Conservation (phyloP, 2,329 filamentous ascomycete species). For the Trichocomaceae sp. region DNA sequence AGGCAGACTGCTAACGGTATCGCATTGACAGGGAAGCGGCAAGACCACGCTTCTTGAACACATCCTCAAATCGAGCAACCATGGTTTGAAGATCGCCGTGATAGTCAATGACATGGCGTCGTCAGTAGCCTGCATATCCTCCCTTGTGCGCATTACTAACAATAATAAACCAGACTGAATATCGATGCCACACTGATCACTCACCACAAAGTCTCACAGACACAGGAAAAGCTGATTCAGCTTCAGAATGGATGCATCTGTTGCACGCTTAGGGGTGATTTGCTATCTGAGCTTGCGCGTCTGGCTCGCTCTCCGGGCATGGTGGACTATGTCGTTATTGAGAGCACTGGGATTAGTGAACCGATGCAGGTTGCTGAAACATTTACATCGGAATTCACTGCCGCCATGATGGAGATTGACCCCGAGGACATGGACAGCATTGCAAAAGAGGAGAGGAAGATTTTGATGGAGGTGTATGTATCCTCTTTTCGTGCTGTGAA, state of each 20-base stretch:
- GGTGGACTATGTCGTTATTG: constrained; percentile 66
- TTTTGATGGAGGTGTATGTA: constrained; percentile 44
- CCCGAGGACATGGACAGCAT: constrained; percentile 39
- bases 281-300: constrained; percentile 62
- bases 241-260: constrained; percentile 71
- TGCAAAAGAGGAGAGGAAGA: constrained; percentile 33
- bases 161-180: constrained; percentile 45
- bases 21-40: constrained; percentile 52
- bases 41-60: constrained; percentile 66
- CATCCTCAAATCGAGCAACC: constrained; percentile 57
- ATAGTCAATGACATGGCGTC: constrained; percentile 68
- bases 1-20: neutral
- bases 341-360: constrained; percentile 66
- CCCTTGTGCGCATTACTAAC: neutral
- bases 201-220: constrained; percentile 51
- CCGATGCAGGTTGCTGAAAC: constrained; percentile 69
- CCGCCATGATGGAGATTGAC: constrained; percentile 43
- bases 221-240: constrained; percentile 59
- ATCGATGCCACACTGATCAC: constrained; percentile 59
- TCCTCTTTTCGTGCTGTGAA: too few species aligned
- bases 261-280: constrained; percentile 64
- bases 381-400: constrained; percentile 53
- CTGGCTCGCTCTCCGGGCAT: constrained; percentile 52
- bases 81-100: constrained; percentile 62
- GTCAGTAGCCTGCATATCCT: constrained; percentile 26